Base-by-base conservation (phyloP, 331 rosid species). In the Stylosanthes scabra region DNA sequence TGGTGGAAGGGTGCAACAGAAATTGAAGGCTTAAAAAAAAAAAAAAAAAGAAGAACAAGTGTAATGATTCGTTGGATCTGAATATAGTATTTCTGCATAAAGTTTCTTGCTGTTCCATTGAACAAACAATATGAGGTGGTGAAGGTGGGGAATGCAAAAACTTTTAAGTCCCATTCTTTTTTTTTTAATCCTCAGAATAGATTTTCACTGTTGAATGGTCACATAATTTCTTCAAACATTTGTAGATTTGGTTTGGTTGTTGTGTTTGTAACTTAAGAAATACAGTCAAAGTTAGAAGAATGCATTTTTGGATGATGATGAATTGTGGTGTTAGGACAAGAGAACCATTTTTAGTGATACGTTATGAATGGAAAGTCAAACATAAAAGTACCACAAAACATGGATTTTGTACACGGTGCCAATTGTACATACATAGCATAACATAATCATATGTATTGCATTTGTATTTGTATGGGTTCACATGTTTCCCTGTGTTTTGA, bases 81-180 rank as follows among this genome's bases (percentile, higher is more conserved):
- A 79, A 70, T 78, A 68, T 59, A 66, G 10, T 59, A 57, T 73
- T 73, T 78, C 63, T 72, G 71, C 81, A 66, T 79, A 42, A 63
- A 70, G 27, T 50, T 62, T 75, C 66, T 47, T 61, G 58, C 59
- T 83, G 77, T 69, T 79, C 67, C 58, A 72, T 76, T 44, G 75
- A 72, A 55, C 49, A 34, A 34, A 34, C 39, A 34, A 34, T 6
- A 34, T 34, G 6, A 34, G 39, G 39, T 34, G 39, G 39, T 34
- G 39, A 34, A 28, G 66, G 44, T 37, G 41, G 44, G 47, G 13
- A 41, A 72, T 27, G 41, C 39, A 4, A 7, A 54, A 57, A 47
- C 20, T 3, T 63, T 49, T 40, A 15, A 51, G 52, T 20, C 46
- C 46, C 59, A 49, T 76, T 83, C 55, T 20, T 20, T 83, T 71